Percentiles rank a stretch among this genome's conserved stretches.
These are phyloP conservation scores for Takashimella tepidaria DNA, from an alignment of 1,284 basidiomycete genomes.

Conservation along the genomic window DNA sequence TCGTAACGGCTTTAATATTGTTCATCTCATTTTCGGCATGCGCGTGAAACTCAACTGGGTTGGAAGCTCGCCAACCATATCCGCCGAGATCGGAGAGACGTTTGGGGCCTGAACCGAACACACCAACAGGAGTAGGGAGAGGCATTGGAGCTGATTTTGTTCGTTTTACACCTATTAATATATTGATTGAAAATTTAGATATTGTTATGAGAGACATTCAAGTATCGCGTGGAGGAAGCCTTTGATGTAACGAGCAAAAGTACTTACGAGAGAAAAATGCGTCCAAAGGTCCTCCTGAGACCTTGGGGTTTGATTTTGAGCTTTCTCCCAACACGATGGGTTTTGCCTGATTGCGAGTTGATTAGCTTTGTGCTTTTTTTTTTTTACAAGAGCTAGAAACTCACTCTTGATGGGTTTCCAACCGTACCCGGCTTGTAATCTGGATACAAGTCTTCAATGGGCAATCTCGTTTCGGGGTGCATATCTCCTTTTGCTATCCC, in stretches of 20 bases:
- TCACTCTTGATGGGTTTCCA: not conserved
- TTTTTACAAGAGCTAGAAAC: not conserved
- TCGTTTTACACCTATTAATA: conserved; percentile 22
- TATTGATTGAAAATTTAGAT: too few relatives aligned
- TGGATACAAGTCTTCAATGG: conserved; percentile 77
- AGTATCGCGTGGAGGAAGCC: too few relatives aligned
- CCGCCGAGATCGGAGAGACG: conserved; percentile 32
- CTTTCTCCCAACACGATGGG: conserved; percentile 13
- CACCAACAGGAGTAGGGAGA: conserved; percentile 35
- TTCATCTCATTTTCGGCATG: not conserved
- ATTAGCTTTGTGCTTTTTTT: not conserved
- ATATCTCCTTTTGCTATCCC: conserved; percentile 68
- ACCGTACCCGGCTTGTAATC: conserved; percentile 43
- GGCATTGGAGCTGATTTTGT: conserved; percentile 13
- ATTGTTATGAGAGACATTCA: too few relatives aligned
- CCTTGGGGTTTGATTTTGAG: conserved; percentile 13
- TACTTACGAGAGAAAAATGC: conserved; percentile 37
- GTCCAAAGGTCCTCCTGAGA: conserved; percentile 35
- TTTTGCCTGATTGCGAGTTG: not conserved
- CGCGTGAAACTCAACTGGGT: too few relatives aligned
- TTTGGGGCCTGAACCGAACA: conserved; percentile 29
- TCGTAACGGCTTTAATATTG: not conserved
- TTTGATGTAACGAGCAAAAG: too few relatives aligned
- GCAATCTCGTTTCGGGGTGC: conserved; percentile 67
- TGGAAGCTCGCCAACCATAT: not conserved